Evolutionary conservation across 2,329 filamentous ascomycete genomes (phyloP).

Genomic region (Trichoderma atrobrunneum): DNA sequence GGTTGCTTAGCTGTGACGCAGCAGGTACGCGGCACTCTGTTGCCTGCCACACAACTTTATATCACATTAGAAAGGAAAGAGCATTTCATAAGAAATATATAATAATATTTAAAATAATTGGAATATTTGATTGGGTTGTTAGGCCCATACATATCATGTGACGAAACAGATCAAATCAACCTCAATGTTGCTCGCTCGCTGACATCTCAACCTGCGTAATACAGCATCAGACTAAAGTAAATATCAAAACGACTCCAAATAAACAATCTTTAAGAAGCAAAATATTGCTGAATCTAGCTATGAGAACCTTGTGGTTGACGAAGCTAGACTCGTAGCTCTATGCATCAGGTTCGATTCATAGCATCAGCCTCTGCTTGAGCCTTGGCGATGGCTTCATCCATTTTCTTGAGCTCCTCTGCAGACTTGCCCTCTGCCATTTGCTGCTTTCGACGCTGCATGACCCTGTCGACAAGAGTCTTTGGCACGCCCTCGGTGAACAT

Average conservation of each 20-base stretch:
- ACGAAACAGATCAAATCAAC: neutral
- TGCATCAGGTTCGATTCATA: neutral
- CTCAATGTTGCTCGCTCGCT: neutral
- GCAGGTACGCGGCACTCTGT: slow-evolving; percentile 7
- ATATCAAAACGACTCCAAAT: neutral
- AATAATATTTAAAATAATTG: neutral
- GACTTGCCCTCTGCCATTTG: neutral
- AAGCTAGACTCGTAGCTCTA: neutral
- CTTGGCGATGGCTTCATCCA: slow-evolving; percentile 6
- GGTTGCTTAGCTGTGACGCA: slow-evolving; percentile 9
- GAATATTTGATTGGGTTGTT: neutral
- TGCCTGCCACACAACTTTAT: neutral
- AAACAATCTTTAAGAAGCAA: neutral
- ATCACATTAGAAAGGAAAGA: neutral
- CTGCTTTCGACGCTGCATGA: slow-evolving; percentile 26
- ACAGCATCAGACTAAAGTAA: neutral
- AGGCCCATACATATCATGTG: neutral
- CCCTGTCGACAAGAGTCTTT: slow-evolving; percentile 39
- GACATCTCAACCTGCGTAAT: neutral
- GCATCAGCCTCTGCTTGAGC: neutral
- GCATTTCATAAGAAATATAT: neutral
- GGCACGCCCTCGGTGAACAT: slow-evolving; percentile 48
- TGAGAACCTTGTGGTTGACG: neutral
- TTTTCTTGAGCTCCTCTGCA: neutral
- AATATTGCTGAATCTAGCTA: neutral